Conservation (phyloP, 2,329 filamentous ascomycete species). For the Apiospora arundinis region DNA sequence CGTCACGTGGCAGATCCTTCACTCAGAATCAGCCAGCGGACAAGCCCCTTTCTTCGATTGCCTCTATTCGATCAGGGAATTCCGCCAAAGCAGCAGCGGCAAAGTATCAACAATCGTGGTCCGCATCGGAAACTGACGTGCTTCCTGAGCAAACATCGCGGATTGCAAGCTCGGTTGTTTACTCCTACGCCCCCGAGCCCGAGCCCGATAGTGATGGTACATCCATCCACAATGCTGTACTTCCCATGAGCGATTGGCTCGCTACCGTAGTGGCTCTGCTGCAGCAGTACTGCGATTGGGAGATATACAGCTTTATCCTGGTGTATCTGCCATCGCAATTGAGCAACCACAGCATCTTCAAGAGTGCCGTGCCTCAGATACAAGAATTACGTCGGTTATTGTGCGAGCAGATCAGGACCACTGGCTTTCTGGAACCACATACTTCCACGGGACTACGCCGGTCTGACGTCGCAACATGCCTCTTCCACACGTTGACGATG, state of each 20-base stretch:
- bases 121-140: slow-evolving; percentile 61
- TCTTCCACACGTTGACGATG: slow-evolving; percentile 87
- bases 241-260: slow-evolving; percentile 75
- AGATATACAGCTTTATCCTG: slow-evolving; percentile 88
- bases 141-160: slow-evolving; percentile 55
- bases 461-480: slow-evolving; percentile 85
- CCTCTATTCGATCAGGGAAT: slow-evolving; percentile 49
- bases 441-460: slow-evolving; percentile 79
- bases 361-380: slow-evolving; percentile 74
- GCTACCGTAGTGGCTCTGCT: slow-evolving; percentile 77
- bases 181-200: slow-evolving; percentile 43
- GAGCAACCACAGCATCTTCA: slow-evolving; percentile 87
- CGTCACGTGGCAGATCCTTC: slow-evolving; percentile 59
- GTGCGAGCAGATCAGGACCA: slow-evolving; percentile 82
- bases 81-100: slow-evolving; percentile 41
- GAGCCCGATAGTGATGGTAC: slow-evolving; percentile 28
- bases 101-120: slow-evolving; percentile 62
- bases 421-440: slow-evolving; percentile 82
- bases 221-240: slow-evolving; percentile 43
- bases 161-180: slow-evolving; percentile 57
- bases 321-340: slow-evolving; percentile 87
- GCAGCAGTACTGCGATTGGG: slow-evolving; percentile 81
- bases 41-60: slow-evolving; percentile 45
- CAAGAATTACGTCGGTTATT: slow-evolving; percentile 76
- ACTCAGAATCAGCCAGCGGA: slow-evolving; percentile 54